Conservation (phyloP, 768 basidiomycete species). For the Rhizopogon vesiculosus region DNA sequence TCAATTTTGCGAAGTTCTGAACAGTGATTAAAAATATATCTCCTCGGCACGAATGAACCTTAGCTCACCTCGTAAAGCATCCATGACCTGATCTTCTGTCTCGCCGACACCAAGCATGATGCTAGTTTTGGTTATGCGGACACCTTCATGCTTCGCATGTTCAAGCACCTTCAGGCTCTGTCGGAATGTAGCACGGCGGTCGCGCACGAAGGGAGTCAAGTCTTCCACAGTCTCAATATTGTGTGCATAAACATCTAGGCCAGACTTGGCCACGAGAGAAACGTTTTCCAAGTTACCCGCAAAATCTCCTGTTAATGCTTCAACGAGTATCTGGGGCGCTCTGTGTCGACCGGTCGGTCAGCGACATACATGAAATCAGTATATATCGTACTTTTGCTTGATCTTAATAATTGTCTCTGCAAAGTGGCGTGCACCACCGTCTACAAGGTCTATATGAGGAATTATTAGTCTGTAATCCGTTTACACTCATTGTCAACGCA, state of each 20-base stretch:
- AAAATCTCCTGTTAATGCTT: conserved; percentile 96
- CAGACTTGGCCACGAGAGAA: conserved; percentile 81
- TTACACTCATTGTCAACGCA: conserved; percentile 29
- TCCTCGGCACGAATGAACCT: not conserved
- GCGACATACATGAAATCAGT: not conserved
- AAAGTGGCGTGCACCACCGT: conserved; percentile 92
- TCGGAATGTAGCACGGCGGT: conserved; percentile 87
- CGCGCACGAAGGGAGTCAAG: conserved; percentile 91
- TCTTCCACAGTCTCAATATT: conserved; percentile 96
- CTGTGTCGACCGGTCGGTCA: conserved; percentile 33
- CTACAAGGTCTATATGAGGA: conserved; percentile 67
- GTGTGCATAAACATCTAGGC: conserved; percentile 96
- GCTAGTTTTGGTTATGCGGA: conserved; percentile 92
- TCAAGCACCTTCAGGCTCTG: conserved; percentile 79
- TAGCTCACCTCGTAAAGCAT: conserved; percentile 73
- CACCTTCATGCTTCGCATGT: conserved; percentile 80
- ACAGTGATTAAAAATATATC: not conserved
- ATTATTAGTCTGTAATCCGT: not conserved
- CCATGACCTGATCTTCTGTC: conserved; percentile 72
- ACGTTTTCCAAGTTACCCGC: conserved; percentile 73
- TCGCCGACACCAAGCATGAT: conserved; percentile 99
- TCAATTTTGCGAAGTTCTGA: conserved; percentile 82
- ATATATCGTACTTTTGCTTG: conserved; percentile 75
- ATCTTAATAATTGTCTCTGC: conserved; percentile 93
- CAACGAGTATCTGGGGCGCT: conserved; percentile 93